These are phyloP conservation scores for Plasmodium vivax DNA, from an alignment of 169 alveolate genomes.

Conservation along the genomic window DNA sequence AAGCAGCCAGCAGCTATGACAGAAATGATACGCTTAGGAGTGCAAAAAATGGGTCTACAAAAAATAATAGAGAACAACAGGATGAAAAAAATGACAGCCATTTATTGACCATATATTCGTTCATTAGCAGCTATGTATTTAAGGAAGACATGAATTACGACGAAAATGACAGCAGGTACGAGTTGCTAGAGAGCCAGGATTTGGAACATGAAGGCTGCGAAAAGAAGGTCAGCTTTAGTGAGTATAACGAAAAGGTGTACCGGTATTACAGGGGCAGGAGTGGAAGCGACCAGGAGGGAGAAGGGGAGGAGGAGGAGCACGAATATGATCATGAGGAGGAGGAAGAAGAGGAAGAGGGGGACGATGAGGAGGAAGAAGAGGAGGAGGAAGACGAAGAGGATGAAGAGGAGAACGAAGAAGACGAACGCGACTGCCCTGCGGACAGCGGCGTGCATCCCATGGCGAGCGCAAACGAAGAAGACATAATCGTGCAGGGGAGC, in stretches of 20 bases:
- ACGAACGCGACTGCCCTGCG: background rate
- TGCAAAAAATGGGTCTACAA: conserved; percentile 1
- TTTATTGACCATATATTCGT: conserved; percentile 53
- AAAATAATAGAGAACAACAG: conserved; percentile 12
- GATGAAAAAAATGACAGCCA: conserved; percentile 34
- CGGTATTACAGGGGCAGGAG: conserved; percentile 10
- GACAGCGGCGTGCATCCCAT: background rate
- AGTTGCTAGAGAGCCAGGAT: conserved; percentile 54
- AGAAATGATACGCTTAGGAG: conserved; percentile 1
- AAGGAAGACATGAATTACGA: conserved; percentile 63
- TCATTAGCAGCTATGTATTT: conserved; percentile 56
- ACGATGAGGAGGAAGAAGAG: background rate
- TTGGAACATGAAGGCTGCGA: conserved; percentile 15
- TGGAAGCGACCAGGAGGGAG: background rate
- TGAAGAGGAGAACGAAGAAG: background rate
- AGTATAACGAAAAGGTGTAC: conserved; percentile 36
- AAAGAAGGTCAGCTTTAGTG: conserved; percentile 40
- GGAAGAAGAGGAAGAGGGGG: background rate
- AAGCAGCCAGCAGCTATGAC: background rate
- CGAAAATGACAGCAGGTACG: conserved; percentile 56
- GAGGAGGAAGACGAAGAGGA: background rate
- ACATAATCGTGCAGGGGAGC: background rate
- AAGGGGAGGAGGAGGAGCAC: background rate
- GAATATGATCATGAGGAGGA: conserved; percentile 1
- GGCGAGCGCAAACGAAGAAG: conserved; percentile 25